Base-by-base conservation (phyloP, 371 early-diverging fungal genomes). In the Vavraia culicis region DNA sequence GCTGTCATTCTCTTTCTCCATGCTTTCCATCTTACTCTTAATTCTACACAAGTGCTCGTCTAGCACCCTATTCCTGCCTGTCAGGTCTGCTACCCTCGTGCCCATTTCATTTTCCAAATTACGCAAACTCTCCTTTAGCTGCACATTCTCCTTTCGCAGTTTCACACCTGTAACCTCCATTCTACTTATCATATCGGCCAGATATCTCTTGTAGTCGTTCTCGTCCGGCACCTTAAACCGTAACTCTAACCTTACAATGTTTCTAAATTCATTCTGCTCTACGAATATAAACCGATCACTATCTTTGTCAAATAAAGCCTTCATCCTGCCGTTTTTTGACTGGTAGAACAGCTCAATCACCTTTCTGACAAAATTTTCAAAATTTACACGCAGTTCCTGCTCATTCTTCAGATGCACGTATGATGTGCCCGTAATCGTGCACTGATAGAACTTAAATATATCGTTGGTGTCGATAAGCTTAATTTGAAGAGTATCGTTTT, bases 301-400 rank as follows among this genome's bases (percentile, higher is more conserved):
- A 10, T 52, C 49, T 16, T 61, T 52, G n/a, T 21, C 21, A 45
- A 67, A 61, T 13, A 44, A 19, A 13, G 45, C 63, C 7, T 11
- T 54, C 10, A 63, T 31, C 27, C 33, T 43, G 22, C 36, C 41
- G 23, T 22, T 59, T 3, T 37, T 33, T 38, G 63, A 8, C 7
- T 15, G 22, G 43, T 61, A 49, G 22, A 67, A 63, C 43, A 67
- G 35, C 38, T 61, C 55, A 4, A 61, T 49, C 15, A 63, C 10
- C 14, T 49, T 55, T 37, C 32, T 41, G n/a, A 61, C 38, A 51
- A 67, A 67, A 43, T 33, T 54, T 1, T 63, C 61, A 47, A 49
- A 67, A 38, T 63, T 62, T 10, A 67, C 64, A 18, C 63, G 43
- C 36, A 67, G 57, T 39, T 58, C 64, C 43, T 67, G 67, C 37